Base-by-base conservation (phyloP, 768 basidiomycete genomes). In the Tylopilus rubrobrunneus region DNA sequence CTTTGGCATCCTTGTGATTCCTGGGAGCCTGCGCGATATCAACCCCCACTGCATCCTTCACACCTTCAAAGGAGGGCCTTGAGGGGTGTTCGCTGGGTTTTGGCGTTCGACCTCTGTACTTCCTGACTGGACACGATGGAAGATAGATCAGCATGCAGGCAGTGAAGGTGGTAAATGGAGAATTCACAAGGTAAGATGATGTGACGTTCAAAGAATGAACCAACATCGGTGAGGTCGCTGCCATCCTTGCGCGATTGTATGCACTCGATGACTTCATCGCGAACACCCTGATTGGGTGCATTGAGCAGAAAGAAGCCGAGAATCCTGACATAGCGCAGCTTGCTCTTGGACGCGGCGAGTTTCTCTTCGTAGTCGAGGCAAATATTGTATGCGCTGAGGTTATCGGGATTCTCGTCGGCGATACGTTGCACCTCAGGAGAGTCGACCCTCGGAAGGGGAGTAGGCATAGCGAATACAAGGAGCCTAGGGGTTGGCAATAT, bases 71-170 rank as follows among this genome's bases (percentile, higher is more conserved):
- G 3, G 62, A 65, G 2, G 61, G 25, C 11, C 60, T 47, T 28
- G 57, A 58, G 7, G 62, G 36, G 45, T 56, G 52, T 7, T 45
- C n/a, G 11, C 55, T 61, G 8, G 58, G 21, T 29, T 42, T 21
- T 6, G 67, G 68, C 1, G 63, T 72, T 42, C 53, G 52, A 23
- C 58, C 56, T 45, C 51, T 62, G 42, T 17, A 47, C 25, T 39
- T 56, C 29, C 45, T 59, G 17, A 65, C 62, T 63, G 33, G 21
- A 37, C 25, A 27, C 15, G n/a, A 41, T 3, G 10, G n/a, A 36
- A 31, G 25, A 14, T 1, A 37, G 37, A n/a, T 49, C 15, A 14
- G n/a, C 8, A 34, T 39, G 27, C 29, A n/a, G 5, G 23, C 5
- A 43, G 15, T 28, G 46, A 46, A 21, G 7, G 40, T 25, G 40